A percentile compares a stretch with the other conserved stretches of the same genome.
Conservation (phyloP, 257 asterid species). For the Salvia rosmarinus region DNA sequence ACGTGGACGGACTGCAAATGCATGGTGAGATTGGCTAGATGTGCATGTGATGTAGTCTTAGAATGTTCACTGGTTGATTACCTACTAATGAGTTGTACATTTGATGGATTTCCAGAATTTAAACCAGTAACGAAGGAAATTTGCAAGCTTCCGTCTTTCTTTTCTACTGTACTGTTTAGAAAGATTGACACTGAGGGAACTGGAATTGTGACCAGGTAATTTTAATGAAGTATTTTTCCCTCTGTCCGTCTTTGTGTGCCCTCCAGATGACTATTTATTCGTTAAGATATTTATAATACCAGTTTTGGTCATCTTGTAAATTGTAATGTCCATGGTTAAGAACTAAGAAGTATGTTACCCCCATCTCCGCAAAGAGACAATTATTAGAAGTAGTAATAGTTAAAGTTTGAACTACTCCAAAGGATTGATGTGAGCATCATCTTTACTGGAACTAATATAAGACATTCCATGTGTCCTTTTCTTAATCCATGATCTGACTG, state of each 20-base stretch:
- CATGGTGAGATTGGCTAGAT: conserved; percentile 63
- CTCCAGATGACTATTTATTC: background rate
- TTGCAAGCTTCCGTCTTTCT: conserved; percentile 99
- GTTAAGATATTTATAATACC: background rate
- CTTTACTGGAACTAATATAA: background rate
- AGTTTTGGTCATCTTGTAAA: conserved; percentile 17
- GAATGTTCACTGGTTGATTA: conserved; percentile 25
- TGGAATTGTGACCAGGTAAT: conserved; percentile 85
- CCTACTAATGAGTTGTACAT: conserved; percentile 18
- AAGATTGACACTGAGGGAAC: conserved; percentile 74
- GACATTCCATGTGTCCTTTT: background rate
- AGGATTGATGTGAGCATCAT: background rate
- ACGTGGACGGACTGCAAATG: conserved; percentile 83
- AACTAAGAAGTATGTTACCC: background rate
- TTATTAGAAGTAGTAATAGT: background rate
- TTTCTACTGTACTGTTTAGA: conserved; percentile 77
- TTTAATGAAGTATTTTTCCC: background rate
- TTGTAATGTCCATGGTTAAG: background rate
- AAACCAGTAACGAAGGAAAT: conserved; percentile 91
- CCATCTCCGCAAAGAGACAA: background rate
- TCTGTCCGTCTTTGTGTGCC: conserved; percentile 19
- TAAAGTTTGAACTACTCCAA: background rate
- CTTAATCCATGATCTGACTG: background rate
- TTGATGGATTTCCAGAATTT: conserved; percentile 66
- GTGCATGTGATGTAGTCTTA: conserved; percentile 18